Percentiles rank a stretch among this genome's conserved stretches.
Evolutionary conservation across 1,284 basidiomycete genomes (phyloP).

Genomic region (Ganoderma sinense): DNA sequence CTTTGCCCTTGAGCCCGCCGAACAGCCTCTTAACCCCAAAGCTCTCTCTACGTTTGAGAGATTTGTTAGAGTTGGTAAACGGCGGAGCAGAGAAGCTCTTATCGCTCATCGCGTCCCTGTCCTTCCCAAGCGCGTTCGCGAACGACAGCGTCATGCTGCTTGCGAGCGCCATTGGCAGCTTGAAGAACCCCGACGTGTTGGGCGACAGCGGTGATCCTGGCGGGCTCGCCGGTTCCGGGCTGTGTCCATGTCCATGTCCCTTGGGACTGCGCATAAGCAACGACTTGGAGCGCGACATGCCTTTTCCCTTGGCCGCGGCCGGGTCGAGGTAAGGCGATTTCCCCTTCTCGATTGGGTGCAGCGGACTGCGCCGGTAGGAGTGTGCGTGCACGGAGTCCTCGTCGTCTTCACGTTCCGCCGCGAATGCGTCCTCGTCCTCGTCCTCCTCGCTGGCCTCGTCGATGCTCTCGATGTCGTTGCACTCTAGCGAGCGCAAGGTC

Average conservation of each 20-base stretch:
- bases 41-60: slow-evolving; percentile 37
- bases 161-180: slow-evolving; percentile 34
- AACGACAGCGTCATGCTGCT: slow-evolving; percentile 39
- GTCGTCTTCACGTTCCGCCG: slow-evolving; percentile 14
- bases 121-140: slow-evolving; percentile 23
- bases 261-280: slow-evolving; percentile 14
- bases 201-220: slow-evolving; percentile 33
- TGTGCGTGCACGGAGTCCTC: slow-evolving; percentile 15
- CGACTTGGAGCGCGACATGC: slow-evolving; percentile 12
- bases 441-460: slow-evolving; percentile 32
- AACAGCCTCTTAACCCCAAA: slow-evolving; percentile 42
- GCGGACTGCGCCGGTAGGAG: slow-evolving; percentile 13
- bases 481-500: slow-evolving; percentile 28
- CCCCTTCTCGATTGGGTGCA: slow-evolving; percentile 15
- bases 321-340: slow-evolving; percentile 28
- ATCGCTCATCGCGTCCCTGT: slow-evolving; percentile 11
- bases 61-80: not conserved
- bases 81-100: slow-evolving; percentile 21
- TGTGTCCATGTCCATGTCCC: slow-evolving; percentile 18
- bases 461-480: slow-evolving; percentile 26
- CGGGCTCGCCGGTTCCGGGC: slow-evolving; percentile 24
- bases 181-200: slow-evolving; percentile 32
- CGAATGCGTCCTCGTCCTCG: slow-evolving; percentile 1
- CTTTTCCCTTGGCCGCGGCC: slow-evolving; percentile 7
- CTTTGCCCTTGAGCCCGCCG: slow-evolving; percentile 41